Conservation (phyloP, 768 basidiomycete species). For the Boletellus sp. region DNA sequence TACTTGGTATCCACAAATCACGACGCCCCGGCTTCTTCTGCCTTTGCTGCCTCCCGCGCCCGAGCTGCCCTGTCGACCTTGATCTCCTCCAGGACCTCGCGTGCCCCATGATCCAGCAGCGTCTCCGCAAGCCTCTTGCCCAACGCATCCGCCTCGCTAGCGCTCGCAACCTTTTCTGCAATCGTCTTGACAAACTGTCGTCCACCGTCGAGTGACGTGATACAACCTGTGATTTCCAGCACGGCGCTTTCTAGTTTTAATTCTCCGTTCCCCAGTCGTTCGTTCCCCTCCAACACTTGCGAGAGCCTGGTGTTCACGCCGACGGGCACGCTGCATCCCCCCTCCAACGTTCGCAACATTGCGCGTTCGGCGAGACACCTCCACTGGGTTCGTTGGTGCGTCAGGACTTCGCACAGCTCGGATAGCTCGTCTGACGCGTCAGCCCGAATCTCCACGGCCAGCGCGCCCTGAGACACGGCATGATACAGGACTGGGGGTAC, state of each 20-base stretch:
- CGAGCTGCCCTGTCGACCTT: slow-evolving; percentile 57
- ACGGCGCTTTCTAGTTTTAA: slow-evolving; percentile 30
- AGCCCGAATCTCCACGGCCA: slow-evolving; percentile 79
- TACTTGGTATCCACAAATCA: slow-evolving; percentile 4
- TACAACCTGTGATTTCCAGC: slow-evolving; percentile 72
- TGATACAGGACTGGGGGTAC: slow-evolving; percentile 72
- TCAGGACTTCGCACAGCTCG: slow-evolving; percentile 62
- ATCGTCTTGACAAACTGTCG: slow-evolving; percentile 67
- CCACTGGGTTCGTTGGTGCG: slow-evolving; percentile 77
- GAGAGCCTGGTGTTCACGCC: slow-evolving; percentile 63
- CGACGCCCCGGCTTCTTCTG: slow-evolving; percentile 18
- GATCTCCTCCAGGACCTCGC: slow-evolving; percentile 79
- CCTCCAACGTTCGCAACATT: slow-evolving; percentile 85
- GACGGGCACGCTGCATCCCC: slow-evolving; percentile 96
- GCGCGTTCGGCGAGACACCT: slow-evolving; percentile 80
- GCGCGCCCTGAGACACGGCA: slow-evolving; percentile 93
- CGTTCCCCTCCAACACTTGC: slow-evolving; percentile 28
- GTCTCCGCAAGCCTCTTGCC: slow-evolving; percentile 64
- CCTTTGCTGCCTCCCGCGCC: slow-evolving; percentile 38
- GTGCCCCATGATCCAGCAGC: slow-evolving; percentile 70
- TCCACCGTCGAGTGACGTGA: slow-evolving; percentile 77
- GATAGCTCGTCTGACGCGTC: slow-evolving; percentile 56
- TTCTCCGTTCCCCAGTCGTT: slow-evolving; percentile 31
- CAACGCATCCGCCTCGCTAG: slow-evolving; percentile 61
- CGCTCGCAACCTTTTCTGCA: slow-evolving; percentile 45